Evolutionary conservation across 192 early-diverging fungal species (phyloP).

Genomic region (Mortierella alpina): DNA sequence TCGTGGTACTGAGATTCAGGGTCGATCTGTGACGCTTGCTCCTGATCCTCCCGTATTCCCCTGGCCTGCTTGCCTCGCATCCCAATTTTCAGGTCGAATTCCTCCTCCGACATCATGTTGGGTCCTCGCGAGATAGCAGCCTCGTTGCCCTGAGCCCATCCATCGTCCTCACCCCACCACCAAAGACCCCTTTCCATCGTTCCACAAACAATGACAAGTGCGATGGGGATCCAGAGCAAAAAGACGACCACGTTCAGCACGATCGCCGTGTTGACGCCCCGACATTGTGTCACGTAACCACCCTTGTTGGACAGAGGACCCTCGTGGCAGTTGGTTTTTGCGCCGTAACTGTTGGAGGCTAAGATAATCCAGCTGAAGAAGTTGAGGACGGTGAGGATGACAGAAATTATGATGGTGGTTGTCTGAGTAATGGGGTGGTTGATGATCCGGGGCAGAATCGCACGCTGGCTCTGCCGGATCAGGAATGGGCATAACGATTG

Average conservation of each 20-base stretch:
- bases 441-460: conserved; percentile 25
- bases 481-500: conserved; percentile 43
- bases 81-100: conserved; percentile 42
- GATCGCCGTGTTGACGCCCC: conserved; percentile 38
- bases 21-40: conserved; percentile 1
- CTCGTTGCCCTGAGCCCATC: conserved; percentile 23
- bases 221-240: conserved; percentile 40
- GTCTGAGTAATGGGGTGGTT: conserved; percentile 43
- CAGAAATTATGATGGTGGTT: conserved; percentile 25
- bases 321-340: conserved; percentile 34
- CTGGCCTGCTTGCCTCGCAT: not conserved
- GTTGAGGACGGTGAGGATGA: conserved; percentile 31
- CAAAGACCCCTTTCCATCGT: conserved; percentile 39
- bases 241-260: conserved; percentile 34
- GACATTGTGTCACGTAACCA: conserved; percentile 35
- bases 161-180: conserved; percentile 43
- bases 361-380: conserved; percentile 52
- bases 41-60: not conserved
- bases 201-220: conserved; percentile 39
- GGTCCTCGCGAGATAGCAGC: not conserved
- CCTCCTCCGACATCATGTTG: conserved; percentile 22
- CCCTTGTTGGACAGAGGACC: not conserved
- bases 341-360: conserved; percentile 29
- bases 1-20: conserved; percentile 5
- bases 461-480: conserved; percentile 4